Conservation (phyloP, 2,329 filamentous ascomycete species). For the Penicillium vulpinum region DNA sequence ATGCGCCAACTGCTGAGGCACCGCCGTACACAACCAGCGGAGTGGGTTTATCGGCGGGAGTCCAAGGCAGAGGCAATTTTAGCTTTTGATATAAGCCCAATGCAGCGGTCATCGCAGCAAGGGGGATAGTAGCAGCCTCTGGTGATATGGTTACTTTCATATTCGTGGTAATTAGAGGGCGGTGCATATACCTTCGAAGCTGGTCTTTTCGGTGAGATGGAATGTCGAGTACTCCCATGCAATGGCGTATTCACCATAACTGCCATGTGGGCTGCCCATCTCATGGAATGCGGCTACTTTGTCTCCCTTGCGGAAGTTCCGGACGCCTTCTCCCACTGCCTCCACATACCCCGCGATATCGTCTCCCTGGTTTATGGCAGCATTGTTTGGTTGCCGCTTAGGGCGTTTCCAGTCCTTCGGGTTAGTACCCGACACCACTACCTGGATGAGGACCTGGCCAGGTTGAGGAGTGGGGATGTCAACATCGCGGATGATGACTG, state of each 20-base stretch:
- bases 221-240: constrained; percentile 56
- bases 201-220: constrained; percentile 51
- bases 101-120: constrained; percentile 57
- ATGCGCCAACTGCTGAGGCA: constrained; percentile 59
- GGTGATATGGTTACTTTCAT: not conserved
- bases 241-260: constrained; percentile 59
- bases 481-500: constrained; percentile 43
- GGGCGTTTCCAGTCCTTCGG: constrained; percentile 52
- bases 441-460: constrained; percentile 43
- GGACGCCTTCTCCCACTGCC: constrained; percentile 52
- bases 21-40: constrained; percentile 53
- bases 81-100: constrained; percentile 53
- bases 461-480: constrained; percentile 42
- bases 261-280: constrained; percentile 53
- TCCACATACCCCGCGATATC: constrained; percentile 56
- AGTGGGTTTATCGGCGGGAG: constrained; percentile 34
- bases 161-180: too few relatives aligned
- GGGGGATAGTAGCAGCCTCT: constrained; percentile 59
- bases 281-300: constrained; percentile 53
- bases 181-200: constrained; percentile 51
- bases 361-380: constrained; percentile 48
- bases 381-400: constrained; percentile 7
- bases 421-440: constrained; percentile 46
- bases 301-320: constrained; percentile 57
- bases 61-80: constrained; percentile 52